These are phyloP conservation scores for Coprinopsis sp. DNA, from an alignment of 768 basidiomycete genomes.

Conservation along the genomic window DNA sequence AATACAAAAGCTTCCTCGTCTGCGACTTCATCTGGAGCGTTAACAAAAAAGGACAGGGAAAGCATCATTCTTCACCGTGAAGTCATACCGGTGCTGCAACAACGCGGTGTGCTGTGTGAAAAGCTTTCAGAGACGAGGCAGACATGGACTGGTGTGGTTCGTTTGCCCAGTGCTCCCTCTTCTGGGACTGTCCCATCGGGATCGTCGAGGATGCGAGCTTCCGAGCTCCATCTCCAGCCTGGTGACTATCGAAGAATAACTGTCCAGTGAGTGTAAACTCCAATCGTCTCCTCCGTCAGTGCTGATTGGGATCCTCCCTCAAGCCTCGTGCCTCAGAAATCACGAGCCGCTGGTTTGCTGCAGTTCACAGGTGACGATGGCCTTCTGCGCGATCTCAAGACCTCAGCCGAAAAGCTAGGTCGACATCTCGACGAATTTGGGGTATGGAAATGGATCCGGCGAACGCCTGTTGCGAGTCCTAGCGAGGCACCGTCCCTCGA, in stretches of 20 bases:
- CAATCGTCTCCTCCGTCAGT: neutral
- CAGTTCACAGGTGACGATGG: constrained; percentile 7
- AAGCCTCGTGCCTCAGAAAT: constrained; percentile 8
- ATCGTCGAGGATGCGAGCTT: neutral
- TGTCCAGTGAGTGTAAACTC: constrained; percentile 3
- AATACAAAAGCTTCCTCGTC: neutral
- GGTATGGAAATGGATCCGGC: constrained; percentile 11
- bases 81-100: constrained; percentile 2
- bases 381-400: neutral
- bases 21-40: too few relatives aligned
- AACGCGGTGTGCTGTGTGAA: constrained; percentile 2
- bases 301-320: neutral
- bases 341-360: constrained; percentile 2
- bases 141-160: constrained; percentile 9
- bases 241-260: constrained; percentile 4
- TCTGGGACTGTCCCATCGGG: neutral
- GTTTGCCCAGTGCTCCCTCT: neutral
- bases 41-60: constrained; percentile 5
- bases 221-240: neutral
- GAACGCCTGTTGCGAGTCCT: too few relatives aligned
- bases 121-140: constrained; percentile 7
- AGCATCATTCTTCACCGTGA: constrained; percentile 6
- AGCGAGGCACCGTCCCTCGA: too few relatives aligned
- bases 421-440: constrained; percentile 7
- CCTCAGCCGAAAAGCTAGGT: neutral